Base-by-base conservation (phyloP, 2,329 filamentous ascomycete species). In the Simplicillium sp. region DNA sequence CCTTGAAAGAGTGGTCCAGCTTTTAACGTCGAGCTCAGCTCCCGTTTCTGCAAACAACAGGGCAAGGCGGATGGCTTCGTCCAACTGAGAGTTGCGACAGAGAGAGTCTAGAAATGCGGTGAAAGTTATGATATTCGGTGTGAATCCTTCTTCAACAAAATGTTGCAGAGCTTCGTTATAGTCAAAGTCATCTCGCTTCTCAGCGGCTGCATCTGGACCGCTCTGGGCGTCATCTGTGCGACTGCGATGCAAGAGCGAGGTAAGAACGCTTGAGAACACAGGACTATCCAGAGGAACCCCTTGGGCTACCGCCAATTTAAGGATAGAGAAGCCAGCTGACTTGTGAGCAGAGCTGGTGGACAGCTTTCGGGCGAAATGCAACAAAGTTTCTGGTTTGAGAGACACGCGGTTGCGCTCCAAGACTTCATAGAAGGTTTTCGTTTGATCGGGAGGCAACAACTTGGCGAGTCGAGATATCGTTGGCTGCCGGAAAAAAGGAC, bases 51-150 rank as follows among this genome's bases (percentile, higher is more conserved):
- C 47, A 12, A 63, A 55, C 3, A 64, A 39, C 11, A 59, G 48
- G 2, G 58, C 55, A 1, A 64, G 50, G 11, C 57, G 47, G 28
- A 61, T 54, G 20, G 60, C 60, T 41, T 63, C 60, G 29, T 58
- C 54, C 13, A 56, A 53, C 29, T 63, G 53, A 8, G 55, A 58
- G 8, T 53, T 74, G 43, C 78, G 67, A 50, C 84, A 76, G 13
- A 88, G 77, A 43, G 87, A 85, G 32, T 78, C 71, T 41, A 96
- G 74, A 44, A 87, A 64, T 35, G 83, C 70, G 13, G 82, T 84
- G 53, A 83, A 77, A 11, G 71, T 70, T 42, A 78, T 63, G 12
- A 75, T 60, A 47, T 85, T 83, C 17, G 84, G 77, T 15, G 66
- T 64, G 37, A 84, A 62, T 2, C 82, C 83, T n/a, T 71, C 60